Base-by-base conservation (phyloP, 2,329 filamentous ascomycete genomes). In the Zymoseptoria ardabiliae region DNA sequence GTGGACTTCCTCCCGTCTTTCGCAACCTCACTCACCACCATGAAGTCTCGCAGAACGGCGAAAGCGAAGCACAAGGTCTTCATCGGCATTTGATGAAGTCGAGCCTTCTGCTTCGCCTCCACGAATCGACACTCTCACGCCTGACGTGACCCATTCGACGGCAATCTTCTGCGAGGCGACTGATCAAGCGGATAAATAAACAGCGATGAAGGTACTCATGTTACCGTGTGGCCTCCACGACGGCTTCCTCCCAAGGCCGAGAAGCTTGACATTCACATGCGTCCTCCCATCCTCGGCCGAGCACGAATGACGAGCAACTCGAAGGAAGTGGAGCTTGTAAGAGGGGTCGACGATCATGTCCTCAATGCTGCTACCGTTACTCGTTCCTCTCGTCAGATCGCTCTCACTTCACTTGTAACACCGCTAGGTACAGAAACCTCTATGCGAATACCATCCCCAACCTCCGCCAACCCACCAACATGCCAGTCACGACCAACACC, bases 401-500 rank as follows among this genome's bases (percentile, higher is more conserved):
- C 35, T 45, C 35, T 13, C 35, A 45, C 35, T 45, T 45, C 35
- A 45, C 35, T 17, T 45, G 35, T 45, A n/a, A 45, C 35, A 7
- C 13, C 6, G 6, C 6, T n/a, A 17, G 13, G 7, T 7, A 17
- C 35, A 45, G 35, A n/a, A 45, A n/a, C 4, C 13, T 11, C 35
- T 45, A 13, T n/a, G 6, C 17, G 5, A 5, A 1, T n/a, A 45
- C 13, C 11, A 13, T 45, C 17, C 6, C 17, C 35, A 6, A 45
- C 4, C 17, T 17, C 35, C 5, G 4, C 4, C 13, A n/a, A 5
- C 13, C 35, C 13, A 17, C 35, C 35, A 6, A 7, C 13, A 45
- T 45, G 35, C 35, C 35, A 45, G 57, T 61, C 21, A 61, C 59
- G 9, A 61, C 59, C 45, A 61, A 58, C 48, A 58, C 56, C 45